Percentiles rank a stretch among this genome's conserved stretches.
These are phyloP conservation scores for Ganoderma resinaceum DNA, from an alignment of 1,284 basidiomycete genomes.

Conservation along the genomic window DNA sequence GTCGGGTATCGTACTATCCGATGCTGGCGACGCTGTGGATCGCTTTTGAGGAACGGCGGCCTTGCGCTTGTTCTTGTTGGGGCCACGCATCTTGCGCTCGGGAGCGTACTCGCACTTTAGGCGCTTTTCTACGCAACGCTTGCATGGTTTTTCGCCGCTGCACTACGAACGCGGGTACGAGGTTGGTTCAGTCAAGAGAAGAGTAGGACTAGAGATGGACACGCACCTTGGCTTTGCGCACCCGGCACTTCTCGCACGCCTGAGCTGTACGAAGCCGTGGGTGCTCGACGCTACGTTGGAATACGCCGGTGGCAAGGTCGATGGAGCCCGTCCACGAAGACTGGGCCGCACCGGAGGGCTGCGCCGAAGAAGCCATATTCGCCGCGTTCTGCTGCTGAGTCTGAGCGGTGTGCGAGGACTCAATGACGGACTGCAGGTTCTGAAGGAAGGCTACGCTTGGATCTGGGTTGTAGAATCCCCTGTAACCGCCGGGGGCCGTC, in stretches of 20 bases:
- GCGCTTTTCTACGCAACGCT: constrained; percentile 44
- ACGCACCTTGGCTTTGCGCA: constrained; percentile 52
- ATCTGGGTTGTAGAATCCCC: constrained; percentile 9
- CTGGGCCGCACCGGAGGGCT: constrained; percentile 11
- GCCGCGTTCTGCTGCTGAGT: constrained; percentile 15
- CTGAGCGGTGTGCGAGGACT: constrained; percentile 28
- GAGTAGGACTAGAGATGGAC: background rate
- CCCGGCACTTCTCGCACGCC: constrained; percentile 53
- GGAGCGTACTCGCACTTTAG: constrained; percentile 54
- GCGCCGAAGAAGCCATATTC: background rate
- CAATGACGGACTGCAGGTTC: constrained; percentile 23
- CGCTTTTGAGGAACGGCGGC: background rate
- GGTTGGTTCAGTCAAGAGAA: background rate
- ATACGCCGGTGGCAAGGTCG: constrained; percentile 64
- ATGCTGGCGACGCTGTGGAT: background rate
- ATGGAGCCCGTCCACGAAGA: constrained; percentile 55
- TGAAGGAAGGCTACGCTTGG: constrained; percentile 22
- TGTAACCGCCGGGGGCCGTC: constrained; percentile 10
- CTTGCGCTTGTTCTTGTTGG: constrained; percentile 57
- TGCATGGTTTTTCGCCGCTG: constrained; percentile 48
- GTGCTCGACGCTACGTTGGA: constrained; percentile 65
- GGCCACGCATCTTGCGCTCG: constrained; percentile 66
- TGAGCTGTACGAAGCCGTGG: constrained; percentile 56
- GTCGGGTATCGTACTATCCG: constrained; percentile 2
- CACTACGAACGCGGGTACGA: constrained; percentile 39